Percentiles rank a stretch among this genome's conserved stretches.
These are phyloP conservation scores for Trichoderma aggressivum DNA, from an alignment of 2,329 filamentous ascomycete species.

Conservation along the genomic window DNA sequence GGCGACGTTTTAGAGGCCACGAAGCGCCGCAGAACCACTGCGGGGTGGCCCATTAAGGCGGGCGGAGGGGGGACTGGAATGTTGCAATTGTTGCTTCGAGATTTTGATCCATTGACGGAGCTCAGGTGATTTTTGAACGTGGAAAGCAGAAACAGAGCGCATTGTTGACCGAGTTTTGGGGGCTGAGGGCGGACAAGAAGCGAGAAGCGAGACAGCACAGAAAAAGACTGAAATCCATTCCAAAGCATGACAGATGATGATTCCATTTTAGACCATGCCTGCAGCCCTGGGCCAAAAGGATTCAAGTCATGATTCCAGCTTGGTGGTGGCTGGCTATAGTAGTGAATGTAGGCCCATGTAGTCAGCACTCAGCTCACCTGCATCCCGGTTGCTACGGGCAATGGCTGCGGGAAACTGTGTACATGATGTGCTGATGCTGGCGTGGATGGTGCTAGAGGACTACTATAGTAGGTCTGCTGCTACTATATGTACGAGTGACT, in stretches of 20 bases:
- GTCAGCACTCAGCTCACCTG: neutral
- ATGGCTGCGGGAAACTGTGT: neutral
- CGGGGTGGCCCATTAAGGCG: neutral
- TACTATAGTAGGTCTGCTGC: neutral
- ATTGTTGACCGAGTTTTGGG: neutral
- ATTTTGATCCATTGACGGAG: neutral
- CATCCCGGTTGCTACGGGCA: neutral
- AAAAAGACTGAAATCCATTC: neutral
- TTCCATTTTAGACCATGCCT: neutral
- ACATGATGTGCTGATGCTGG: neutral
- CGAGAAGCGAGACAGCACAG: neutral
- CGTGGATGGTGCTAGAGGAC: neutral
- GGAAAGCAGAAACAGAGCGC: no score
- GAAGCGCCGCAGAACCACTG: neutral
- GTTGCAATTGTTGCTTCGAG: neutral
- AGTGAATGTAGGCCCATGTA: neutral
- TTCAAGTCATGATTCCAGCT: neutral
- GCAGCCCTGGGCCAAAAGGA: neutral
- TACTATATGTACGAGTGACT: neutral
- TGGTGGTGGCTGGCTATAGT: neutral
- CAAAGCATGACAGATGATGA: neutral
- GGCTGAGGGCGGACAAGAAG: neutral
- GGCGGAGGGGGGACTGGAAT: neutral
- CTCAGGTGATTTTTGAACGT: neutral
- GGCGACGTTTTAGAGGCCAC: neutral